Conservation (phyloP, 1,284 basidiomycete genomes). For the Trametes sp. region DNA sequence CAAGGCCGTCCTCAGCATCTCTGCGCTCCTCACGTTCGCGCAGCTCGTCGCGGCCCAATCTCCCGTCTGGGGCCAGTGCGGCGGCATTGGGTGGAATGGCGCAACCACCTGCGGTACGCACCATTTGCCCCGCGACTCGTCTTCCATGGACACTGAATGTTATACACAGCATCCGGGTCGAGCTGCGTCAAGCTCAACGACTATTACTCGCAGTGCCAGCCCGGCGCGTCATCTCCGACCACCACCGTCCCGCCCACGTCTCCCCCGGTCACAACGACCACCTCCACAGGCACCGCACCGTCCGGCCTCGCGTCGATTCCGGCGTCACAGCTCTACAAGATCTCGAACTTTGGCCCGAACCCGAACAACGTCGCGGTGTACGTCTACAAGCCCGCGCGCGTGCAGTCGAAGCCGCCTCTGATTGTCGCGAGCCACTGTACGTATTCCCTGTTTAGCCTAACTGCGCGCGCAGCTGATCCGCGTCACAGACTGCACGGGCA, state of each 20-base stretch:
- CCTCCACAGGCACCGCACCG: conserved; percentile 5
- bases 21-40: conserved; percentile 35
- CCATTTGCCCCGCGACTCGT: not conserved
- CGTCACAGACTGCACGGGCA: conserved; percentile 14
- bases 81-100: conserved; percentile 19
- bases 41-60: conserved; percentile 41
- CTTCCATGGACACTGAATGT: not conserved
- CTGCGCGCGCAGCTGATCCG: not conserved
- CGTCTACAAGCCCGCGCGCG: conserved; percentile 54
- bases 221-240: conserved; percentile 25
- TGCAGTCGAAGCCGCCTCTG: conserved; percentile 45
- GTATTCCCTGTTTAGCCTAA: not conserved
- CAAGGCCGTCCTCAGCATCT: conserved; percentile 35
- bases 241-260: conserved; percentile 12
- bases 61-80: conserved; percentile 20
- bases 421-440: conserved; percentile 21
- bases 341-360: conserved; percentile 53
- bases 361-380: conserved; percentile 59
- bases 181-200: conserved; percentile 34
- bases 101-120: conserved; percentile 13
- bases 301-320: conserved; percentile 24
- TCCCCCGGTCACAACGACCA: conserved; percentile 8
- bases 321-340: conserved; percentile 32
- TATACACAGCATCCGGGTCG: conserved; percentile 36
- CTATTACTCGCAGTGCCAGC: conserved; percentile 46